These are phyloP conservation scores for Arthrobotrys entomopaga DNA, from an alignment of 2,329 filamentous ascomycete genomes.

Conservation along the genomic window DNA sequence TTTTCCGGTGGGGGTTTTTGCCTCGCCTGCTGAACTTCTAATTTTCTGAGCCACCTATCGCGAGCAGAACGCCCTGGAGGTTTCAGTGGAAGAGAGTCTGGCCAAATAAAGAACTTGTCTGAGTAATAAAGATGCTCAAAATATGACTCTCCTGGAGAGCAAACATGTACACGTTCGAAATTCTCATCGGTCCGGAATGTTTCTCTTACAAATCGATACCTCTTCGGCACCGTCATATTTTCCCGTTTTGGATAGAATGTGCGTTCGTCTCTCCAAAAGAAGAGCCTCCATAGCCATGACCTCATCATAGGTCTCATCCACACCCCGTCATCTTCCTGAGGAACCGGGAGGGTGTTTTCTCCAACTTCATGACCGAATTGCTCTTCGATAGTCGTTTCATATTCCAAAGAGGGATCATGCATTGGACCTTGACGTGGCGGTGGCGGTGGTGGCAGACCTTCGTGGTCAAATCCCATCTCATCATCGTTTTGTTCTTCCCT, in stretches of 20 bases:
- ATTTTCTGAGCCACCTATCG: slow-evolving; percentile 23
- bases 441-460: no score
- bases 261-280: slow-evolving; percentile 37
- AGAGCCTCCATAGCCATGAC: slow-evolving; percentile 32
- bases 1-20: no score
- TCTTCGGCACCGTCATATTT: slow-evolving; percentile 10
- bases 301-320: slow-evolving; percentile 18
- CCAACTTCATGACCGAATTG: slow-evolving; percentile 4
- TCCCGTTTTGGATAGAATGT: slow-evolving; percentile 8
- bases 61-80: slow-evolving; percentile 38
- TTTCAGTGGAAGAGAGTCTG: slow-evolving; percentile 18
- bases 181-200: slow-evolving; percentile 21
- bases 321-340: not conserved
- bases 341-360: not conserved
- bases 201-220: slow-evolving; percentile 16
- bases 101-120: slow-evolving; percentile 30
- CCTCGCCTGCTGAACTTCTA: slow-evolving; percentile 3
- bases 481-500: not conserved
- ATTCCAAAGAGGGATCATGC: not conserved
- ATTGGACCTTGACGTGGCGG: not conserved
- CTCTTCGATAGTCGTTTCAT: slow-evolving; percentile 3
- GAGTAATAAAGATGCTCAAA: slow-evolving; percentile 47
- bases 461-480: not conserved
- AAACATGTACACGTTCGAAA: slow-evolving; percentile 26
- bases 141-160: slow-evolving; percentile 29